Base-by-base conservation (phyloP, 441 rosid genomes). In the Lepidium campestre region DNA sequence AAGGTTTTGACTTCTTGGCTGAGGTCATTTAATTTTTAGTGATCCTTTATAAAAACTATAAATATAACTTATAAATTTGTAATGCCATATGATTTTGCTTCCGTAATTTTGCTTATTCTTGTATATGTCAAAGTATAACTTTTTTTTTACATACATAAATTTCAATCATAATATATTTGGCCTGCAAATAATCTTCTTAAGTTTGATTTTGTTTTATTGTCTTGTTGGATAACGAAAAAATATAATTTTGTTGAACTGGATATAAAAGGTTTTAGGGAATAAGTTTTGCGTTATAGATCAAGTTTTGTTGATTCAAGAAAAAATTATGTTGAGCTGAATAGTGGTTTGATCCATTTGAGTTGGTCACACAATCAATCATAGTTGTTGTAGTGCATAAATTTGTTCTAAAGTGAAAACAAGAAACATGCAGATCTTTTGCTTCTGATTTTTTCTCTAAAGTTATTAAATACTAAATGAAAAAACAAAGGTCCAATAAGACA, bases 101-200 rank as follows among this genome's bases (percentile, higher is more conserved):
- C 17, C 47, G 67, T 62, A 20, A 27, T 36, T 53, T 46, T 35
- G 63, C 23, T 52, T 42, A 53, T 61, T 53, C 13, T 36, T 62
- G 68, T 62, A 45, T 29, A 70, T 54, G 68, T 27, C 22, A 61
- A 58, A 50, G 20, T 69, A 10, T n/a, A 15, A 14, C 17, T 31
- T 22, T 29, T 35, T 18, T 20, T 4, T 12, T 3, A 36, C 15
- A 20, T 22, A 39, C 31, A 37, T 20, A 36, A 44, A 44, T 11
- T 9, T 44, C 49, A 42, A 7, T 42, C 17, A 7, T 42, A 17
- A 40, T 25, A 23, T 23, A 25, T 25, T 25, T 25, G 6, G 6
- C 4, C 4, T 23, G 27, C 27, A 23, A 23, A n/a, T n/a, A n/a
- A n/a, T n/a, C n/a, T n/a, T n/a, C n/a, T n/a, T n/a, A n/a, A n/a